These are phyloP conservation scores for Tricholoma furcatifolium DNA, from an alignment of 768 basidiomycete species.

Conservation along the genomic window DNA sequence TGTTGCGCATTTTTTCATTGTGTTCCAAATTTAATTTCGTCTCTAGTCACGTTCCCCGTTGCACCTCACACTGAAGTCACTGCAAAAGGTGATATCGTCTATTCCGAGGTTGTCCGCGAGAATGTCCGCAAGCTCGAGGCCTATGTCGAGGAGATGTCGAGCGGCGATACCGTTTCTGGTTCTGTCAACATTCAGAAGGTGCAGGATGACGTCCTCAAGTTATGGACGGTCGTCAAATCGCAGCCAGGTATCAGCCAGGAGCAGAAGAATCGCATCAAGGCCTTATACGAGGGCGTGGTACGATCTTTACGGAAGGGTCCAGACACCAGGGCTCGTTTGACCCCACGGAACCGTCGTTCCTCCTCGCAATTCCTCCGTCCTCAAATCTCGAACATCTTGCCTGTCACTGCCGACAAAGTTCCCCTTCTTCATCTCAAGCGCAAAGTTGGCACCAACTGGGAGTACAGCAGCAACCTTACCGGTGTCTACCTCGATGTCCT, in stretches of 20 bases:
- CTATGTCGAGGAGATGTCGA: slow-evolving; percentile 98
- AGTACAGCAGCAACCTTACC: slow-evolving; percentile 96
- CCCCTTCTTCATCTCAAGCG: slow-evolving; percentile 96
- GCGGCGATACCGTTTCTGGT: slow-evolving; percentile 81
- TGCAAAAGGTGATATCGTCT: slow-evolving; percentile 91
- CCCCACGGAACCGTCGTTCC: slow-evolving; percentile 76
- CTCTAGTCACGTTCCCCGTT: slow-evolving; percentile 92
- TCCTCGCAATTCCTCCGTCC: slow-evolving; percentile 98
- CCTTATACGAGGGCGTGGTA: slow-evolving; percentile 95
- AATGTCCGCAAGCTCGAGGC: slow-evolving; percentile 97
- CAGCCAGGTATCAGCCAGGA: slow-evolving; percentile 97
- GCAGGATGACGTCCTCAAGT: slow-evolving; percentile 92
- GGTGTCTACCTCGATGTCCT: slow-evolving; percentile 95
- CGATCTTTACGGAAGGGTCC: slow-evolving; percentile 84
- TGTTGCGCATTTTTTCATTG: slow-evolving; percentile 25
- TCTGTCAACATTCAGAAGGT: slow-evolving; percentile 96
- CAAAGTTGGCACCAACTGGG: slow-evolving; percentile 93
- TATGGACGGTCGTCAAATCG: slow-evolving; percentile 96
- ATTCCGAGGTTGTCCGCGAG: slow-evolving; percentile 92
- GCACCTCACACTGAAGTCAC: slow-evolving; percentile 95
- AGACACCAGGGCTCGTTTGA: slow-evolving; percentile 54
- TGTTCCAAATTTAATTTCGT: slow-evolving; percentile 1
- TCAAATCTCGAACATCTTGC: slow-evolving; percentile 71
- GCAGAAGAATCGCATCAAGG: slow-evolving; percentile 94
- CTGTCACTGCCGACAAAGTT: slow-evolving; percentile 78